These are phyloP conservation scores for Amaranthus hypochondriacus DNA, from an alignment of 148 eudicot genomes.

Conservation along the genomic window DNA sequence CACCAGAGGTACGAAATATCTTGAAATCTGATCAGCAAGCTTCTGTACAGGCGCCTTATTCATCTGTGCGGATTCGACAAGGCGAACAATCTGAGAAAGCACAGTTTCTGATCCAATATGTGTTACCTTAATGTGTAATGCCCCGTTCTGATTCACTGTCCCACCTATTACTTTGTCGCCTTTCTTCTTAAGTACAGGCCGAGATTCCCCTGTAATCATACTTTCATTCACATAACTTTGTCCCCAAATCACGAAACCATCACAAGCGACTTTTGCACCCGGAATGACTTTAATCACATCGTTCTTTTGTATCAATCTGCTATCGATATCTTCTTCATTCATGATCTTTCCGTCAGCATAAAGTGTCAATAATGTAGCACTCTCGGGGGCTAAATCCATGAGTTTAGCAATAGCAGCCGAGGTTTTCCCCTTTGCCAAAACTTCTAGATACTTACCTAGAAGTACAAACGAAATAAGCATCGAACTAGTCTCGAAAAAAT, in stretches of 20 bases:
- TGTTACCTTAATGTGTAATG: constrained; percentile 72
- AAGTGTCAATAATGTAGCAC: constrained; percentile 57
- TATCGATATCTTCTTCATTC: constrained; percentile 77
- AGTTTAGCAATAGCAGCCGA: constrained; percentile 97
- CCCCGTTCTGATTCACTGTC: constrained; percentile 87
- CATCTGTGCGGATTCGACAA: constrained; percentile 98
- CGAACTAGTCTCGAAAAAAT: constrained; percentile 93
- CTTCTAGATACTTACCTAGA: constrained; percentile 87
- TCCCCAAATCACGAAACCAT: constrained; percentile 82
- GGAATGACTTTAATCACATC: constrained; percentile 83
- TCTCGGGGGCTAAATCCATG: constrained; percentile 85
- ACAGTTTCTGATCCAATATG: constrained; percentile 92
- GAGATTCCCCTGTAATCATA: constrained; percentile 94
- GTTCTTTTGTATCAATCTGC: constrained; percentile 78
- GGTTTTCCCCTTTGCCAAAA: constrained; percentile 89
- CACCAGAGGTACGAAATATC: constrained; percentile 83
- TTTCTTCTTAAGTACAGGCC: constrained; percentile 73
- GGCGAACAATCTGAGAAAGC: constrained; percentile 81
- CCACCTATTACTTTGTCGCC: constrained; percentile 93
- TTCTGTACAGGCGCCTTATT: constrained; percentile 97
- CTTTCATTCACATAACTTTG: constrained; percentile 94
- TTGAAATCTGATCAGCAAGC: constrained; percentile 88
- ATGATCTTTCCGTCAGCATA: constrained; percentile 58
- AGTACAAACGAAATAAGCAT: constrained; percentile 95
- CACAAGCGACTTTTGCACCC: constrained; percentile 87